phyloP scores from a whole-genome alignment of 1,284 basidiomycete genomes.

The Flammula alnicola region DNA sequence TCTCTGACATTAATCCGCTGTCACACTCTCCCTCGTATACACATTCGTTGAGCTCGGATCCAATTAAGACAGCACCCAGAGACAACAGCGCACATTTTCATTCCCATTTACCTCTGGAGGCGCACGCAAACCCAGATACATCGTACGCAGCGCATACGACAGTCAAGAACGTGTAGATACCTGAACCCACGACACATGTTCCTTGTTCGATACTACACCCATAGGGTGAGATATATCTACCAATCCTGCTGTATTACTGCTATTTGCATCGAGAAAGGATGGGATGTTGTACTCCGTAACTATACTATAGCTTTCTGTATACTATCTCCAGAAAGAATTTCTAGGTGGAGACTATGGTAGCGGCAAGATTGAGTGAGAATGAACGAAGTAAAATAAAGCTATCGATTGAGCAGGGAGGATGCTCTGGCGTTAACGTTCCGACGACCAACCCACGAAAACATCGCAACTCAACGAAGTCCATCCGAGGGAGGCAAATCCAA shows the following conservation, averaged over 20 bases:
- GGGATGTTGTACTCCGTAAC: too few relatives aligned
- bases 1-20: background rate
- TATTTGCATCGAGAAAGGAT: too few relatives aligned
- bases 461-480: conserved; percentile 4
- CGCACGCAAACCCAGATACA: conserved; percentile 1
- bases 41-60: background rate
- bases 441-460: conserved; percentile 8
- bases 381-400: background rate
- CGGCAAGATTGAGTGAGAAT: background rate
- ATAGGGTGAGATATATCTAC: background rate
- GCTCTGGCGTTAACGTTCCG: background rate
- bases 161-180: background rate
- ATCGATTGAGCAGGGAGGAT: conserved; percentile 1
- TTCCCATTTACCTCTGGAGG: background rate
- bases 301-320: too few relatives aligned
- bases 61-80: background rate
- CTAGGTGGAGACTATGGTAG: background rate
- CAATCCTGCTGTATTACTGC: background rate
- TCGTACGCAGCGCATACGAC: background rate
- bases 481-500: too few relatives aligned
- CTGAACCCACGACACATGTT: background rate
- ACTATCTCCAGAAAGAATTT: too few relatives aligned
- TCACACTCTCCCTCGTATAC: background rate
- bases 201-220: conserved; percentile 2
- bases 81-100: background rate